Evolutionary conservation across 2,329 filamentous ascomycete genomes (phyloP).

Genomic region (Sodiomyces alkalinus): DNA sequence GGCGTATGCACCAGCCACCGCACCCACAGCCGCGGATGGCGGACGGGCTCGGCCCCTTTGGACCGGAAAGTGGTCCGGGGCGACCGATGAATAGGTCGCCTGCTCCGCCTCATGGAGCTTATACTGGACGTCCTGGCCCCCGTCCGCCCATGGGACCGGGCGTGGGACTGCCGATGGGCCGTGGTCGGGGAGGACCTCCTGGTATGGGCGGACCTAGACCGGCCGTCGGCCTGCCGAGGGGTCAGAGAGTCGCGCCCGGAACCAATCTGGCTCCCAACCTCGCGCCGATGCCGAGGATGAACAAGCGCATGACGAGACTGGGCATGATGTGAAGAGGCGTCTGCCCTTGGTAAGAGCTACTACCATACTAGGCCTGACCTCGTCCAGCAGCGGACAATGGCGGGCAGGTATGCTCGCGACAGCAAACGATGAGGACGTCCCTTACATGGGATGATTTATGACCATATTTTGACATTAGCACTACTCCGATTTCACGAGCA

Average conservation of each 20-base stretch:
- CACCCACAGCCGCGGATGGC: slow-evolving; percentile 17
- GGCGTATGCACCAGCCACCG: slow-evolving; percentile 29
- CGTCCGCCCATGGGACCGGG: slow-evolving; percentile 2
- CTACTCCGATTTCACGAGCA: slow-evolving; percentile 4
- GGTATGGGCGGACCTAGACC: slow-evolving; percentile 6
- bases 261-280: slow-evolving; percentile 9
- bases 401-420: no score
- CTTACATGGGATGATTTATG: background rate
- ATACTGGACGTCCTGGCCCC: slow-evolving; percentile 2
- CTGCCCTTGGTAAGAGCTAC: no score
- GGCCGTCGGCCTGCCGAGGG: slow-evolving; percentile 6
- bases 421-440: no score
- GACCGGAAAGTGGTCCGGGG: slow-evolving; percentile 5
- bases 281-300: slow-evolving; percentile 32
- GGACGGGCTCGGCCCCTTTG: slow-evolving; percentile 5
- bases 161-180: slow-evolving; percentile 4
- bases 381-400: no score
- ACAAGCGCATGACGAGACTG: slow-evolving; percentile 46
- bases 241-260: slow-evolving; percentile 7
- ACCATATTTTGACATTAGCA: background rate
- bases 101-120: slow-evolving; percentile 6
- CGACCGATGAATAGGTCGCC: slow-evolving; percentile 6
- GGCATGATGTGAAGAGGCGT: slow-evolving; percentile 43
- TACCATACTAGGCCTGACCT: no score
- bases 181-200: slow-evolving; percentile 9